Evolutionary conservation across 2,329 filamentous ascomycete species (phyloP).

Genomic region (Daldinia sp.): DNA sequence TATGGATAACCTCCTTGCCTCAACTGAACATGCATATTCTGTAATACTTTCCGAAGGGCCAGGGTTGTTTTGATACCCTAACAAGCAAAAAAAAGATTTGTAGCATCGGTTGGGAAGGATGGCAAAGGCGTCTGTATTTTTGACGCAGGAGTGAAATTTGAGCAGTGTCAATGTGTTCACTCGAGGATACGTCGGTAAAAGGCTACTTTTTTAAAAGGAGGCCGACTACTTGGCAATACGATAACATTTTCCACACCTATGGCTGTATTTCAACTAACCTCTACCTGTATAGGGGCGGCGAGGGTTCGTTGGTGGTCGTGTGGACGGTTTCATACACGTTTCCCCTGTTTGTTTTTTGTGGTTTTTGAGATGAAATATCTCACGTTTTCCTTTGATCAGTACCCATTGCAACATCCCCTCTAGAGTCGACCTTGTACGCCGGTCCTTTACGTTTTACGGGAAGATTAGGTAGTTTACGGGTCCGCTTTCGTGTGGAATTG

Average conservation of each 20-base stretch:
- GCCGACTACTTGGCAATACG: conserved; percentile 42
- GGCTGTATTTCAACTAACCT: conserved; percentile 38
- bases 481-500: conserved; percentile 24
- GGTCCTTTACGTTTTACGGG: conserved; percentile 23
- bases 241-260: conserved; percentile 40
- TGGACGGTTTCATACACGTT: conserved; percentile 42
- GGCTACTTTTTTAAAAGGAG: conserved; percentile 41
- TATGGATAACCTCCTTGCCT: conserved; percentile 49
- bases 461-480: conserved; percentile 30
- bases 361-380: conserved; percentile 41
- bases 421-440: conserved; percentile 24
- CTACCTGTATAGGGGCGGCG: conserved; percentile 40
- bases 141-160: conserved; percentile 45
- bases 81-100: conserved; percentile 45
- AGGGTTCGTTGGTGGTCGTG: conserved; percentile 42
- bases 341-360: conserved; percentile 39
- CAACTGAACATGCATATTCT: conserved; percentile 48
- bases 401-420: conserved; percentile 33
- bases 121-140: conserved; percentile 46
- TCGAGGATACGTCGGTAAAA: conserved; percentile 40
- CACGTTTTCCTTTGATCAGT: conserved; percentile 44
- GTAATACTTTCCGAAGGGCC: conserved; percentile 38
- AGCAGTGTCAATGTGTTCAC: conserved; percentile 42
- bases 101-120: conserved; percentile 45
- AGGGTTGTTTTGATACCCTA: conserved; percentile 44